These are phyloP conservation scores for Malus orientalis DNA, from an alignment of 306 rosid genomes.

Conservation along the genomic window DNA sequence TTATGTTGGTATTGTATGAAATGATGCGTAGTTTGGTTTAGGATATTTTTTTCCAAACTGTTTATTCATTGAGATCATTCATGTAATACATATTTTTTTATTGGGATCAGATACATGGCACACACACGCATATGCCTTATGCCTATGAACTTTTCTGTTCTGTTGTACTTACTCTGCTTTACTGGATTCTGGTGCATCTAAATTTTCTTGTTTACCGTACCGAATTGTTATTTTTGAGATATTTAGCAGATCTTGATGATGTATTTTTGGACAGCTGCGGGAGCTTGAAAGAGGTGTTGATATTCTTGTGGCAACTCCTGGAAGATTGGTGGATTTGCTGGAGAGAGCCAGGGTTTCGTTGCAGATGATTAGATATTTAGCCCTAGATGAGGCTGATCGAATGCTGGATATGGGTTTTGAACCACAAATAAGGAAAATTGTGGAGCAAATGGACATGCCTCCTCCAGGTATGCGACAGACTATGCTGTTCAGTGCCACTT, in stretches of 20 bases:
- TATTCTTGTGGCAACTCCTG: conserved; percentile 95
- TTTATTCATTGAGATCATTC: background rate
- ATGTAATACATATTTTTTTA: background rate
- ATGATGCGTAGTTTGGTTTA: background rate
- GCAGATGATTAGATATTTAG: conserved; percentile 65
- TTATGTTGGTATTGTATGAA: background rate
- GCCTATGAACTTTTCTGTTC: background rate
- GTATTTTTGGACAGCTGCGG: conserved; percentile 49
- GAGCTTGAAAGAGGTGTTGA: conserved; percentile 92
- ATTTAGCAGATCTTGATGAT: conserved; percentile 8
- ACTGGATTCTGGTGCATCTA: background rate
- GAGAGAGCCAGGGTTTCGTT: conserved; percentile 83
- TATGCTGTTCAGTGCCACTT: conserved; percentile 85
- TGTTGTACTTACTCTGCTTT: background rate
- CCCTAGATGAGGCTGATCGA: conserved; percentile 74
- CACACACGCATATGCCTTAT: background rate
- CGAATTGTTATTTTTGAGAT: background rate
- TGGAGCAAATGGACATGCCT: conserved; percentile 89
- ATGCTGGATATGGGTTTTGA: conserved; percentile 86
- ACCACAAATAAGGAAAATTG: conserved; percentile 73
- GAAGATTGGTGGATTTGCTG: conserved; percentile 86
- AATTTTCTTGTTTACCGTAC: background rate
- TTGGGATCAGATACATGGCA: background rate
- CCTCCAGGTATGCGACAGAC: conserved; percentile 73
- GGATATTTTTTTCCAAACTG: background rate